Percentiles rank a stretch among this genome's conserved stretches.
These are phyloP conservation scores for Apophysomyces elegans DNA, from an alignment of 371 early-diverging fungal species.

Conservation along the genomic window DNA sequence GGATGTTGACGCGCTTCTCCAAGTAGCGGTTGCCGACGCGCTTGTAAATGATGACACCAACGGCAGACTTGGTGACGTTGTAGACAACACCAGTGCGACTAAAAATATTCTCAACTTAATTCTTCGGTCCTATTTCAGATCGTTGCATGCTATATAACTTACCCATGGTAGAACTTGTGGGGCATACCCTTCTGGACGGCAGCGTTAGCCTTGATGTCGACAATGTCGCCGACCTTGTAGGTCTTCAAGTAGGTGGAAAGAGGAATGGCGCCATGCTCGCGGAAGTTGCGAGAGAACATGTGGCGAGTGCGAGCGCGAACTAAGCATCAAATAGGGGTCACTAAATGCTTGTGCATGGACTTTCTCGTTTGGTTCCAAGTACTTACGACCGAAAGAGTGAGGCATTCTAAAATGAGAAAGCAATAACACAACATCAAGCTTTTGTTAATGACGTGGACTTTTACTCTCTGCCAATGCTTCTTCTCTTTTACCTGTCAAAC, in stretches of 20 bases:
- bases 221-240: constrained; percentile 80
- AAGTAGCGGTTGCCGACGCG: constrained; percentile 96
- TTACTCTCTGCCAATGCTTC: not conserved
- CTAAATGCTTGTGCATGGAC: not conserved
- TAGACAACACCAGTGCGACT: constrained; percentile 97
- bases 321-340: constrained; percentile 17
- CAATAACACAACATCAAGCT: too few species aligned
- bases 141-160: constrained; percentile 26
- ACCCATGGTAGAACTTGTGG: constrained; percentile 99
- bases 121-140: too few species aligned
- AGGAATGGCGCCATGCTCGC: constrained; percentile 90
- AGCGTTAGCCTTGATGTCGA: constrained; percentile 46
- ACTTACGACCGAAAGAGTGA: constrained; percentile 89
- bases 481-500: constrained; percentile 36
- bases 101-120: not conserved
- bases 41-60: constrained; percentile 99
- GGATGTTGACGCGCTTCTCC: constrained; percentile 98
- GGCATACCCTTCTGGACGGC: constrained; percentile 99
- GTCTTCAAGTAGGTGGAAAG: constrained; percentile 96
- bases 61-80: constrained; percentile 98
- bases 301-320: constrained; percentile 98
- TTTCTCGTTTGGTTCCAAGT: not conserved
- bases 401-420: constrained; percentile 63
- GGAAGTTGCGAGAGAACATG: constrained; percentile 98
- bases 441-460: too few species aligned